A percentile compares a stretch with the other conserved stretches of the same genome.
phyloP scores from a whole-genome alignment of 129 eudicot genomes.

The Flaveria trinervia region DNA sequence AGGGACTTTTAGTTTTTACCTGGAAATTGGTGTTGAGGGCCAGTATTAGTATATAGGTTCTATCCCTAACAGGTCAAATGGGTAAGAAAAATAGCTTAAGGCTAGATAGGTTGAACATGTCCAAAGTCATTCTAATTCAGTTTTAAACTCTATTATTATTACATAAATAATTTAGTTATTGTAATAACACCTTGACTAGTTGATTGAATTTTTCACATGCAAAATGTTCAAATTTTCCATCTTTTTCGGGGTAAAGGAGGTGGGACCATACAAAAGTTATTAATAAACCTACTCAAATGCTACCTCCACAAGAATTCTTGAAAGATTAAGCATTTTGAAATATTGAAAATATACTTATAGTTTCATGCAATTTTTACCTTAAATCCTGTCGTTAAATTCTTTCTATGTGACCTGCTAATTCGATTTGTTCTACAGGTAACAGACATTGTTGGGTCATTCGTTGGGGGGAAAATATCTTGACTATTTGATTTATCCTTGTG shows the following conservation, averaged over 20 bases:
- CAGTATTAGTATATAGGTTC: neutral
- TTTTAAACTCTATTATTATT: neutral
- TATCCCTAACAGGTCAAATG: neutral
- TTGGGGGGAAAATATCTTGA: constrained; percentile 98
- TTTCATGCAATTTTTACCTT: neutral
- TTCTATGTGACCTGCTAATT: neutral
- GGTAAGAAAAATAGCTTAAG: neutral
- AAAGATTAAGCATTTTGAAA: constrained; percentile 4
- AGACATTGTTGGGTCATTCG: constrained; percentile 91
- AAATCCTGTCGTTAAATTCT: neutral
- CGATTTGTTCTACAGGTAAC: constrained; percentile 56
- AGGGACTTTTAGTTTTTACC: neutral
- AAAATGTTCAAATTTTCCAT: neutral
- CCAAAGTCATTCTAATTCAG: neutral
- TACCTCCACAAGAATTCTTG: neutral
- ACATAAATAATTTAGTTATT: neutral
- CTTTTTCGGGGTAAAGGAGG: neutral
- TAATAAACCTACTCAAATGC: neutral
- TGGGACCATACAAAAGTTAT: neutral
- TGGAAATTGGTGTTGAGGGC: neutral
- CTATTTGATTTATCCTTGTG: constrained; percentile 74
- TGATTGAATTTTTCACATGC: neutral
- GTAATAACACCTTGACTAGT: neutral
- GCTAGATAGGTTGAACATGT: neutral
- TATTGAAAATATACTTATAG: neutral